Conservation (phyloP, 768 basidiomycete genomes). For the Cystobasidium onofrii region DNA sequence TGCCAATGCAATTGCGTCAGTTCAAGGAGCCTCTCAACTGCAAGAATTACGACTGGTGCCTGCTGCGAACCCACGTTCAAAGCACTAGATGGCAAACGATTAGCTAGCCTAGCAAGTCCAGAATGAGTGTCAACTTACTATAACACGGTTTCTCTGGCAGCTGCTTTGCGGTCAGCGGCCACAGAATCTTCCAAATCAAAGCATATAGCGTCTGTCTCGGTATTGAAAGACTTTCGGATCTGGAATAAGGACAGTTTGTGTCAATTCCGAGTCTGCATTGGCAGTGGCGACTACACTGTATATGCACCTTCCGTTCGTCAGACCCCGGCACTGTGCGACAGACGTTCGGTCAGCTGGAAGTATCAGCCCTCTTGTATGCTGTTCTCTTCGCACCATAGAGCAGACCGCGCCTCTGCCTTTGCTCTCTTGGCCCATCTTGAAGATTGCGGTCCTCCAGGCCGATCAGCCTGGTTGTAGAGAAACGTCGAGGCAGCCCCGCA, state of each 20-base stretch:
- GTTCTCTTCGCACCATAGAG: not conserved
- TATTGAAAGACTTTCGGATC: slow-evolving; percentile 13
- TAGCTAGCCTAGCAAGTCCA: not conserved
- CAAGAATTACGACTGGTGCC: too few species aligned
- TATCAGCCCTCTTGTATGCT: not conserved
- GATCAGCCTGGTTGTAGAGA: not conserved
- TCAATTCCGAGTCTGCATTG: too few species aligned
- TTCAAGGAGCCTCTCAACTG: too few species aligned
- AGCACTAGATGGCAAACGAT: not conserved
- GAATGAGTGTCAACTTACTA: not conserved
- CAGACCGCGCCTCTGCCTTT: not conserved
- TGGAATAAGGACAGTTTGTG: too few species aligned
- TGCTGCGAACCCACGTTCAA: not conserved
- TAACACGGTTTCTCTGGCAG: slow-evolving; percentile 25
- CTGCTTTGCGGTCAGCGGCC: slow-evolving; percentile 19
- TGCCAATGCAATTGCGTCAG: not conserved
- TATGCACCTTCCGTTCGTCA: slow-evolving; percentile 7
- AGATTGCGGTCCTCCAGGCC: not conserved
- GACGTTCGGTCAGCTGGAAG: not conserved
- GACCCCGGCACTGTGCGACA: slow-evolving; percentile 11
- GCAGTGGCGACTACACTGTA: not conserved
- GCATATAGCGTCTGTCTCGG: slow-evolving; percentile 10
- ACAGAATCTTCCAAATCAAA: slow-evolving; percentile 29
- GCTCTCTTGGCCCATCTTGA: not conserved
- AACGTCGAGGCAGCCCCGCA: not conserved